phyloP scores from a whole-genome alignment of 345 rosid genomes.

The Aquilaria yunnanensis region DNA sequence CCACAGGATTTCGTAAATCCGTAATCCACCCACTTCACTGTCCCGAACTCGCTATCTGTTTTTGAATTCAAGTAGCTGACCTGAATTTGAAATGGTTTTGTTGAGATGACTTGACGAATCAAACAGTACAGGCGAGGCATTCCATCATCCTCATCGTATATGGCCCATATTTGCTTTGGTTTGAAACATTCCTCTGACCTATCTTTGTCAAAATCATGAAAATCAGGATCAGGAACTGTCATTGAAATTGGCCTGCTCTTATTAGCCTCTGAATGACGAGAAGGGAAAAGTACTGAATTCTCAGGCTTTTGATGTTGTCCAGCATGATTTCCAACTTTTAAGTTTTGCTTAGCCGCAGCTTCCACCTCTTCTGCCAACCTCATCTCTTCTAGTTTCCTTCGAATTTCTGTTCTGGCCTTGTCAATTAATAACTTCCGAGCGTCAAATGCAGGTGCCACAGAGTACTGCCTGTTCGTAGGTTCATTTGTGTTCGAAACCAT shows the following conservation, averaged over 20 bases:
- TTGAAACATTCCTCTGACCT: constrained; percentile 88
- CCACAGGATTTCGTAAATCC: constrained; percentile 97
- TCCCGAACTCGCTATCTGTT: constrained; percentile 82
- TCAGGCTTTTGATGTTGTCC: constrained; percentile 21
- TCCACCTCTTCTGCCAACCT: constrained; percentile 47
- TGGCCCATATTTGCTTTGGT: constrained; percentile 95
- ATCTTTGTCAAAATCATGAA: constrained; percentile 90
- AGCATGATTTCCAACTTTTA: constrained; percentile 19
- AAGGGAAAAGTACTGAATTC: constrained; percentile 16
- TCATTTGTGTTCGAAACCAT: constrained; percentile 42
- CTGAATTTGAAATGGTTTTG: constrained; percentile 79
- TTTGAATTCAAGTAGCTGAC: constrained; percentile 89
- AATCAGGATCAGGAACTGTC: constrained; percentile 89
- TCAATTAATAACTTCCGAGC: constrained; percentile 74
- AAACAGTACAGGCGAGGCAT: constrained; percentile 97
- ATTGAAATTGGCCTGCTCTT: constrained; percentile 46
- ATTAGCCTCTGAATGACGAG: constrained; percentile 28
- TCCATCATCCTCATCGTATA: constrained; percentile 95
- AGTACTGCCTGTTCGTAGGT: constrained; percentile 39
- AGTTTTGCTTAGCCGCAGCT: constrained; percentile 22
- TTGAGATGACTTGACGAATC: constrained; percentile 72
- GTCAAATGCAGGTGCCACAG: constrained; percentile 63
- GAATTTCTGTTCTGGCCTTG: constrained; percentile 64
- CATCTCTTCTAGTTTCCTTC: constrained; percentile 55
- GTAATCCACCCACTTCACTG: constrained; percentile 71